A percentile compares a stretch with the other conserved stretches of the same genome.
These are phyloP conservation scores for Sphenostylis stenocarpa DNA, from an alignment of 306 rosid species.

Conservation along the genomic window DNA sequence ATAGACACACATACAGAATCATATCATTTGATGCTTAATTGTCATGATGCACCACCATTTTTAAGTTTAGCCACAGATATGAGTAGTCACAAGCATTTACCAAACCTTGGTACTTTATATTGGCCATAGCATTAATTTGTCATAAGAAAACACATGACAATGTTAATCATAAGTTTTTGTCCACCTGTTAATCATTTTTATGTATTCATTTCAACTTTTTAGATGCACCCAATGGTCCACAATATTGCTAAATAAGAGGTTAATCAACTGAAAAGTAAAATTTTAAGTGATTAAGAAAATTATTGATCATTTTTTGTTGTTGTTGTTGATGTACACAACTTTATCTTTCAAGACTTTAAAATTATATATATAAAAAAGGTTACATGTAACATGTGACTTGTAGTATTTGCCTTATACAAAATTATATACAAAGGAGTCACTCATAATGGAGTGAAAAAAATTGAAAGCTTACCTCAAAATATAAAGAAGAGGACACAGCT, in stretches of 20 bases:
- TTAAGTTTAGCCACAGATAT: background rate
- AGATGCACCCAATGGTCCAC: background rate
- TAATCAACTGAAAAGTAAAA: too few species aligned
- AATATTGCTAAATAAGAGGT: too few species aligned
- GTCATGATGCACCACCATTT: background rate
- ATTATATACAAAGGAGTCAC: background rate
- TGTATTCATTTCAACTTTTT: background rate
- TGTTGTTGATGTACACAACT: background rate
- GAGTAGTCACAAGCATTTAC: background rate
- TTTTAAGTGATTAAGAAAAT: too few species aligned
- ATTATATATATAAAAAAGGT: background rate
- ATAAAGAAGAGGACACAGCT: background rate
- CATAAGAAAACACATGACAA: background rate
- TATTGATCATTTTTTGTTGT: too few species aligned
- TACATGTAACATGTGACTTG: background rate
- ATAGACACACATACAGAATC: conserved; percentile 16
- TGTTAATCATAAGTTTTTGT: background rate
- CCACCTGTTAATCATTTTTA: background rate
- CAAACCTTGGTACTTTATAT: background rate
- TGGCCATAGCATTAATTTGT: background rate
- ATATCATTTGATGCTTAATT: conserved; percentile 29
- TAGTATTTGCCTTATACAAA: background rate
- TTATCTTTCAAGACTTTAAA: background rate
- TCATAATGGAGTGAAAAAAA: background rate
- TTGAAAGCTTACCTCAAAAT: background rate